These are phyloP conservation scores for Kalanchoe fedtschenkoi DNA, from an alignment of 164 flowering plant species.

Conservation along the genomic window DNA sequence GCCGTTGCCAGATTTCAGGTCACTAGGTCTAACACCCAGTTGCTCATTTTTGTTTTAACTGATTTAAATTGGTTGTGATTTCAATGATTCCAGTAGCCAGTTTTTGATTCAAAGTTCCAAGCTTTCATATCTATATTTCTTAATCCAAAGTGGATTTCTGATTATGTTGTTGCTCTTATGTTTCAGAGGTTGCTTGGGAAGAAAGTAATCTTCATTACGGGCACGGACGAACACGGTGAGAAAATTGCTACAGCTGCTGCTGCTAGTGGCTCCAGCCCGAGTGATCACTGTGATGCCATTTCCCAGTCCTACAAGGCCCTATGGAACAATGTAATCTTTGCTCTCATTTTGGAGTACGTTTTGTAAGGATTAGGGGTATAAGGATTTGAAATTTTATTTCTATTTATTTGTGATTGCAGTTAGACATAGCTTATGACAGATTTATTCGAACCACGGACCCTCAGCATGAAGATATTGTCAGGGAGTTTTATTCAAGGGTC, in stretches of 20 bases:
- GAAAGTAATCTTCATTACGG: constrained; percentile 80
- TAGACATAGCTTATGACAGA: constrained; percentile 79
- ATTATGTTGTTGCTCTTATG: background rate
- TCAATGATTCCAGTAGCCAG: background rate
- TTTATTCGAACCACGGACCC: constrained; percentile 89
- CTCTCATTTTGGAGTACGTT: constrained; percentile 2
- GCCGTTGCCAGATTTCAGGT: constrained; percentile 96
- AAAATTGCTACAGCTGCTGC: constrained; percentile 87
- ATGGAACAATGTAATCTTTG: constrained; percentile 62
- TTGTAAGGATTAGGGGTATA: background rate
- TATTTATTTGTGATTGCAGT: constrained; percentile 29
- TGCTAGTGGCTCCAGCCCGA: constrained; percentile 57
- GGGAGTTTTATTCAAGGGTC: constrained; percentile 77
- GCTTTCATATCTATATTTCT: no score
- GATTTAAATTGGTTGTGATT: background rate
- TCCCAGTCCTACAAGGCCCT: constrained; percentile 71
- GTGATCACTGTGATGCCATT: constrained; percentile 65
- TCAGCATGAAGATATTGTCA: constrained; percentile 81
- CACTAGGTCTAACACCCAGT: background rate
- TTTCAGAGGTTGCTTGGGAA: constrained; percentile 75
- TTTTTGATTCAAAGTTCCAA: background rate
- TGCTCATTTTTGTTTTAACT: background rate
- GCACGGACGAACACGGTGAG: constrained; percentile 98
- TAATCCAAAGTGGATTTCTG: background rate
- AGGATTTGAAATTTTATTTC: background rate